Percentiles rank a stretch among this genome's conserved stretches.
Evolutionary conservation across 106 monocot species (phyloP).

Genomic region (Allium cepa): DNA sequence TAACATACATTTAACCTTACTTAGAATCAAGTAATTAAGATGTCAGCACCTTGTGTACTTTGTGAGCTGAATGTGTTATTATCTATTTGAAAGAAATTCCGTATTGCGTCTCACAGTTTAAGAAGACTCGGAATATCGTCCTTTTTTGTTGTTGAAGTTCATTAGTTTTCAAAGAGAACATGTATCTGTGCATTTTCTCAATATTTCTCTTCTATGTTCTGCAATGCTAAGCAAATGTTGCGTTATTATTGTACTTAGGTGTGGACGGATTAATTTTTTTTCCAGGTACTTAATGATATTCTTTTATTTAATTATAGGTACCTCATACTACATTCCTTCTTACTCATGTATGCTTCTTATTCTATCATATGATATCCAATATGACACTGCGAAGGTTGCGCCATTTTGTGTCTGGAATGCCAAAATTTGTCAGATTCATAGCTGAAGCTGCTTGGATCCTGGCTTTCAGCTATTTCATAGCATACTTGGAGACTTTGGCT

Average conservation of each 20-base stretch:
- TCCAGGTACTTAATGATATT: not conserved
- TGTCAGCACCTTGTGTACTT: too few relatives aligned
- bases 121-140: too few relatives aligned
- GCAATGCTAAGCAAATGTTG: not conserved
- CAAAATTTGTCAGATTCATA: slow-evolving; percentile 38
- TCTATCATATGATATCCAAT: slow-evolving; percentile 90
- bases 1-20: too few relatives aligned
- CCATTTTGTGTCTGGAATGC: slow-evolving; percentile 52
- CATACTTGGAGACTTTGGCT: slow-evolving; percentile 88
- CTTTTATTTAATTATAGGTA: slow-evolving; percentile 39
- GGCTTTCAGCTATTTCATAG: slow-evolving; percentile 86
- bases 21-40: too few relatives aligned
- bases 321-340: slow-evolving; percentile 97
- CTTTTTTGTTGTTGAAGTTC: too few relatives aligned
- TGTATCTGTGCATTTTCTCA: too few relatives aligned
- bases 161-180: too few relatives aligned
- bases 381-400: slow-evolving; percentile 75
- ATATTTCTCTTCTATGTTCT: too few relatives aligned
- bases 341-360: slow-evolving; percentile 76
- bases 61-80: too few relatives aligned
- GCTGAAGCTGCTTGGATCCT: slow-evolving; percentile 78
- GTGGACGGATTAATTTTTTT: too few relatives aligned
- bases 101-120: too few relatives aligned
- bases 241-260: not conserved
- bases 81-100: too few relatives aligned